Base-by-base conservation (phyloP, 306 rosid genomes). In the Cucumis hystrix region DNA sequence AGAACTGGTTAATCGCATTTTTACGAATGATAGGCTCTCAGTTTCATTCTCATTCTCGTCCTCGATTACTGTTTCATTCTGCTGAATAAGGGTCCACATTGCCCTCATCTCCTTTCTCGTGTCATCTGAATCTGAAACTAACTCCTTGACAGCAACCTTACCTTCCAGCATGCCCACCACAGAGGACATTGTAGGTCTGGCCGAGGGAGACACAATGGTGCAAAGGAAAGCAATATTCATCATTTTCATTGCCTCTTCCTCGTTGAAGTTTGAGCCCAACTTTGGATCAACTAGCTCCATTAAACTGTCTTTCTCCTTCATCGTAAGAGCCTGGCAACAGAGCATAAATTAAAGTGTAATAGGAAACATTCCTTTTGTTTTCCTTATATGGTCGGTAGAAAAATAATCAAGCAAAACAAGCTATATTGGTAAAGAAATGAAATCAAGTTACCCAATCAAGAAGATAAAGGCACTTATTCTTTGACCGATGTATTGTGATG, bases 361-460 rank as follows among this genome's bases (percentile, higher is more conserved):
- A 3, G 1, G 30, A 28, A 1, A 28, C 3, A 28, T 28, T 28
- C 30, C 30, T 3, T 3, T 28, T 28, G 3, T 2, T 28, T 28
- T 28, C 30, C 2, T 28, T 28, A 28, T 3, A 28, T 28, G 30
- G 30, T 28, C 30, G 2, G 3, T 28, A 28, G 3, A 28, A 28
- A 28, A 28, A 28, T 28, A 3, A 28, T 28, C 30, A 28, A 28
- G 30, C 30, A 28, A 2, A 28, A 28, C 30, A 28, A 28, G 3
- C 0, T 1, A 28, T 1, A 28, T 28, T 28, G 30, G 30, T 28
- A 28, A 1, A 28, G 30, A 28, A 28, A 28, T 3, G 17, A 77
- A 77, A 55, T 39, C 2, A 33, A 39, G 9, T 84, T 87, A 87
- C 91, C 91, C 86, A 87, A 73, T 89, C 93, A 56, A 87, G 82